Base-by-base conservation (phyloP, 148 eudicot species). In the Linanthus parryae region DNA sequence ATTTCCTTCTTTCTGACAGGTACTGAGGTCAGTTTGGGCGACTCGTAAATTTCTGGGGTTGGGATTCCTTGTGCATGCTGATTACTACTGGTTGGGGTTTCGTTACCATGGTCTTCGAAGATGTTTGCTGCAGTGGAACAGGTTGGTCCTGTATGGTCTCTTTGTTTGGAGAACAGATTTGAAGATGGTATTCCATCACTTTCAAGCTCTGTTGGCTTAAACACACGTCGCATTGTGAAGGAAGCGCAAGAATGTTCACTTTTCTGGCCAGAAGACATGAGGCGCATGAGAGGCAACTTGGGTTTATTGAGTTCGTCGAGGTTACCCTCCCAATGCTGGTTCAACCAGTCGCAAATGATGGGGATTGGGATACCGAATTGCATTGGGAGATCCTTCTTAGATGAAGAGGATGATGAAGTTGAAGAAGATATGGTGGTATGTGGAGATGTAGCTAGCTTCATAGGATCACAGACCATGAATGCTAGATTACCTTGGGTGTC, bases 251-350 rank as follows among this genome's bases (percentile, higher is more conserved):
- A 83, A 69, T 78, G 84, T 40, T 92, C 94, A 25, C 83, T 81
- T 61, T 68, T 81, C 56, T 75, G 87, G 38, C 94, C 84, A 9
- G 79, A 66, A 2, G 96, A 92, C 75, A 84, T 66, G 54, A 84
- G 52, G 15, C 96, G 67, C 37, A 82, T 84, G 37, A 87, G 59
- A 0, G 99, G 96, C 51, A 87, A 67, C 57, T 78, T 92, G 0
- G 99, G 96, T 70, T 92, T 87, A 71, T 79, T 84, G 22, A 82
- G 76, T 35, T 92, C 99, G 60, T 92, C 94, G 1, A 92, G 88
- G 57, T 73, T 87, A n/a, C 96, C 96, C 64, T 92, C 99, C 99
- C 94, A 92, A 52, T 92, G 88, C 73, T 88, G 99, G 72, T 82
- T 82, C 44, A 92, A 52, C 99, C 99, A 92, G 59, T 88, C 96